Evolutionary conservation across 2,329 filamentous ascomycete genomes (phyloP).

Genomic region (Fusarium abutilonis): DNA sequence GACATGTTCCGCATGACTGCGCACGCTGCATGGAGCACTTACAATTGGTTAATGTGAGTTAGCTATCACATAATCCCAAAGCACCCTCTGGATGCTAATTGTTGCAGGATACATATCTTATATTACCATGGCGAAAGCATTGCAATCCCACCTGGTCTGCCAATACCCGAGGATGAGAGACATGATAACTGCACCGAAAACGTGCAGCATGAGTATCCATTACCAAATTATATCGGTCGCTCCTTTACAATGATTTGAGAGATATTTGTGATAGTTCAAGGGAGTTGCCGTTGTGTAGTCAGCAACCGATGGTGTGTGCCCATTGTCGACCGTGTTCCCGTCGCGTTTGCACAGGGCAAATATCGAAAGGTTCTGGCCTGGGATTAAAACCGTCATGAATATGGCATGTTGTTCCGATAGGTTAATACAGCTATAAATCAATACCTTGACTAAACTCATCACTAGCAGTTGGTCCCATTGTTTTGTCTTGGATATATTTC

Average conservation of each 20-base stretch:
- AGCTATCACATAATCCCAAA: background rate
- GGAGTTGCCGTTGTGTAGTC: background rate
- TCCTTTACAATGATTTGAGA: conserved; percentile 1
- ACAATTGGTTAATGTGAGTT: conserved; percentile 10
- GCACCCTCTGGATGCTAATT: background rate
- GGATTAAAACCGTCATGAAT: background rate
- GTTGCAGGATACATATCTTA: background rate
- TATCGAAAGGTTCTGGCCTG: background rate
- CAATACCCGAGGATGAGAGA: background rate
- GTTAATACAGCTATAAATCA: background rate
- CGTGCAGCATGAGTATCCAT: background rate
- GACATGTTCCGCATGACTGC: background rate
- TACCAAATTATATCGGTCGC: background rate
- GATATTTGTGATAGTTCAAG: background rate
- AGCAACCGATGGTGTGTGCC: rapidly evolving
- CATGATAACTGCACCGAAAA: background rate
- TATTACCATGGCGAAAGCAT: conserved; percentile 3
- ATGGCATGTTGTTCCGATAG: conserved; percentile 5
- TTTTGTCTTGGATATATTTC: conserved; percentile 4
- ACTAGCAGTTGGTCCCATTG: conserved; percentile 15
- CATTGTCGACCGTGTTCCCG: background rate
- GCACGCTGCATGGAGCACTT: conserved; percentile 4
- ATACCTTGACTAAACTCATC: background rate
- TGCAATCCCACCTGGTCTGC: background rate
- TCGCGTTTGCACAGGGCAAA: conserved; percentile 5